phyloP scores from a whole-genome alignment of 768 basidiomycete species.

The Postia placenta region DNA sequence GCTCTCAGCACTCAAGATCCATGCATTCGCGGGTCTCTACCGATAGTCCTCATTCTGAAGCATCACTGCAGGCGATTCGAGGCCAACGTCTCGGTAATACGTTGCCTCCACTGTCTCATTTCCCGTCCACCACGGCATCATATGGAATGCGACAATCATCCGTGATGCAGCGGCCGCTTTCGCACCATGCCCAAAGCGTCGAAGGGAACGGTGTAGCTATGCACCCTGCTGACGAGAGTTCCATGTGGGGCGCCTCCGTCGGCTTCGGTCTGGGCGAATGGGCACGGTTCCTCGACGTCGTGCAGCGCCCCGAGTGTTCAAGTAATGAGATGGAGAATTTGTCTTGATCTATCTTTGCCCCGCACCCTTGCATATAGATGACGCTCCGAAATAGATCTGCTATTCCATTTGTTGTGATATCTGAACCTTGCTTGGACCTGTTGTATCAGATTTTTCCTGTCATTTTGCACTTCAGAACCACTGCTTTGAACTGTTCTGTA shows the following conservation, averaged over 20 bases:
- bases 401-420: too few relatives aligned
- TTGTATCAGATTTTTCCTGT: too few relatives aligned
- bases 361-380: too few relatives aligned
- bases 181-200: slow-evolving; percentile 6
- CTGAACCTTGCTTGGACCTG: too few relatives aligned
- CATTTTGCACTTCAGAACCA: too few relatives aligned
- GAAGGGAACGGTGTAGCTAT: slow-evolving; percentile 12
- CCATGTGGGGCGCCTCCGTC: slow-evolving; percentile 71
- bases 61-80: background rate
- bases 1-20: background rate
- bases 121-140: slow-evolving; percentile 1
- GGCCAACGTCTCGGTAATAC: background rate
- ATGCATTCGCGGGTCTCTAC: too few relatives aligned
- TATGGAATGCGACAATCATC: slow-evolving; percentile 1
- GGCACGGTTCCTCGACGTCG: slow-evolving; percentile 57
- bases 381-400: too few relatives aligned
- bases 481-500: too few relatives aligned
- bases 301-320: slow-evolving; percentile 38
- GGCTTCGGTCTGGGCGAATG: slow-evolving; percentile 77
- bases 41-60: too few relatives aligned
- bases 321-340: background rate
- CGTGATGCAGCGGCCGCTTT: slow-evolving; percentile 6
- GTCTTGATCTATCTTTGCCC: too few relatives aligned
- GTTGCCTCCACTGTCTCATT: background rate
- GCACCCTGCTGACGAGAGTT: slow-evolving; percentile 53